A percentile compares a stretch with the other conserved stretches of the same genome.
Conservation (phyloP, 257 asterid genomes). For the Cynanchum wilfordii region DNA sequence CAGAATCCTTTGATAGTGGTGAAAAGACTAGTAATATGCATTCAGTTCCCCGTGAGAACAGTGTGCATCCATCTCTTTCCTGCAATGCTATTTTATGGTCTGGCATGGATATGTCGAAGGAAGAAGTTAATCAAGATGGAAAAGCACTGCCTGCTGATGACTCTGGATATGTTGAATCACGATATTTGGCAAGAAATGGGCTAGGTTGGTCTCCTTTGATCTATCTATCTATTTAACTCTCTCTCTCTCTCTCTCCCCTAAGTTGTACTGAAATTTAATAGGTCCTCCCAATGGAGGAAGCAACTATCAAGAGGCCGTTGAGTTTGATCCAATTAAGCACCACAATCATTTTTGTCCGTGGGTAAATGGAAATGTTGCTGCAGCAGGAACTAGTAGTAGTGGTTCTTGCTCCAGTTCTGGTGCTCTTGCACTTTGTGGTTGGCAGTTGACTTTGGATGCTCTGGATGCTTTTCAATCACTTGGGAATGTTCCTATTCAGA, state of each 20-base stretch:
- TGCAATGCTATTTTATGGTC: slow-evolving; percentile 92
- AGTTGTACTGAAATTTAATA: slow-evolving; percentile 17
- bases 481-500: slow-evolving; percentile 83
- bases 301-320: slow-evolving; percentile 83
- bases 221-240: background rate
- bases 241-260: background rate
- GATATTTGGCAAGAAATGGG: slow-evolving; percentile 57
- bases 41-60: slow-evolving; percentile 52
- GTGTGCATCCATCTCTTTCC: slow-evolving; percentile 88
- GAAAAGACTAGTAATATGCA: slow-evolving; percentile 73
- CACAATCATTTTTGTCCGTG: slow-evolving; percentile 95
- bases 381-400: slow-evolving; percentile 86
- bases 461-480: slow-evolving; percentile 80
- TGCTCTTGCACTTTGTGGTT: slow-evolving; percentile 78
- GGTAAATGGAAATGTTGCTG: slow-evolving; percentile 99
- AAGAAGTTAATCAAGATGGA: slow-evolving; percentile 81
- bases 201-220: slow-evolving; percentile 39
- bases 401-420: slow-evolving; percentile 74
- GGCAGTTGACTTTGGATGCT: slow-evolving; percentile 99
- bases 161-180: slow-evolving; percentile 76
- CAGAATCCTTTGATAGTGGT: slow-evolving; percentile 93
- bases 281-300: slow-evolving; percentile 92
- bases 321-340: slow-evolving; percentile 90
- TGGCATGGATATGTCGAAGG: slow-evolving; percentile 82
- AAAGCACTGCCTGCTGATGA: slow-evolving; percentile 66